Percentiles rank a stretch among this genome's conserved stretches.
Evolutionary conservation across 495 filamentous ascomycete species (phyloP).

Genomic region (Hypoxylon crocopeplum): DNA sequence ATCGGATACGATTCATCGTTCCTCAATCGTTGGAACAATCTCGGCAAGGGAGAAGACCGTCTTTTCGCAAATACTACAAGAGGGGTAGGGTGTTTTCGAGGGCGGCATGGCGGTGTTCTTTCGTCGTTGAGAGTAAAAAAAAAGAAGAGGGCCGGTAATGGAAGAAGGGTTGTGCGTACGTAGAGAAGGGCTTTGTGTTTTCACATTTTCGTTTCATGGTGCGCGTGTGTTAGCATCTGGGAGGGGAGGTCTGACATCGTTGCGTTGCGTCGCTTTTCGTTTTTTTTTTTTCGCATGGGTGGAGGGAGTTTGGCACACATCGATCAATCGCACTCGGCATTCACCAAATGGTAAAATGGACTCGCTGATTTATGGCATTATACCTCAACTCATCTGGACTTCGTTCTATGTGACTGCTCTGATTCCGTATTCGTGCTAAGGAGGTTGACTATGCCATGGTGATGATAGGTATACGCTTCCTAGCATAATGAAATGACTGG

Average conservation of each 20-base stretch:
- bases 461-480: too few species aligned
- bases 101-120: constrained; percentile 23
- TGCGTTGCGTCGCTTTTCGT: neutral
- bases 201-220: too few species aligned
- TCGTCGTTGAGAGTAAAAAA: too few species aligned
- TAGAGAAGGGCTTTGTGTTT: constrained; percentile 30
- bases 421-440: too few species aligned
- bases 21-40: too few species aligned
- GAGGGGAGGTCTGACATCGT: neutral
- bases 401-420: too few species aligned
- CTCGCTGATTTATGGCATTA: neutral
- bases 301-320: constrained; percentile 37
- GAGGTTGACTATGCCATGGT: too few species aligned
- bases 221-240: constrained; percentile 29
- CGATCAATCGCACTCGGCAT: neutral
- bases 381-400: neutral
- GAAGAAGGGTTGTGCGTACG: constrained; percentile 17
- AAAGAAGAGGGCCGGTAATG: constrained; percentile 15
- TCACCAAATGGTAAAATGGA: constrained; percentile 10
- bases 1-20: too few species aligned
- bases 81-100: constrained; percentile 17
- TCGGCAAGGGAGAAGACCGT: too few species aligned
- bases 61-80: neutral
- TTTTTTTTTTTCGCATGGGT: constrained; percentile 17
- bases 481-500: too few species aligned